Base-by-base conservation (phyloP, 2,329 filamentous ascomycete genomes). In the Blumeriella jaapii region DNA sequence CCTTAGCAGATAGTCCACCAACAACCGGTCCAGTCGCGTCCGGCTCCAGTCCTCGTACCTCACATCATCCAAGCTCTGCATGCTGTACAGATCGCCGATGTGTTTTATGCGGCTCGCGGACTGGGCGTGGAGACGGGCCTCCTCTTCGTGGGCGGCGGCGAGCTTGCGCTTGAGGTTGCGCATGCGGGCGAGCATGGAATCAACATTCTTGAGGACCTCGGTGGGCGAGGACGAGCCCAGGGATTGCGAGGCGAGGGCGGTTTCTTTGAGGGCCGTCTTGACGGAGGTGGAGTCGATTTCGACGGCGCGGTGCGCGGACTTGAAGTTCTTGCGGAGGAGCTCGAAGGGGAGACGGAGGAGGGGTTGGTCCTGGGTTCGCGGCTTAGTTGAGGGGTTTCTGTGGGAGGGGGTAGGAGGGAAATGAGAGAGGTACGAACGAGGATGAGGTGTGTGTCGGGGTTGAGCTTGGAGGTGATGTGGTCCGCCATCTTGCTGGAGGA, bases 1-100 rank as follows among this genome's bases (percentile, higher is more conserved):
- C 6, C 91, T 72, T 31, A 96, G 63, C 47, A 98, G 68, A 58
- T 95, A 93, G 55, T 98, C 91, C n/a, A 93, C 82, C 30, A 98
- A 61, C 39, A 96, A 62, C 12, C 91, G 69, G 59, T 94, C 82
- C 28, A 98, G 66, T 14, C 91, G 69, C 24, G 74, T 74, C 36
- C 83, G 74, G 41, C 81, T 84, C 91, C 91, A 98, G 38, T 73
- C 67, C 54, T 96, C 89, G 61, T 96, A 98, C 54, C 85, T 85
- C 49, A 93, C 85, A 56, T 98, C 91, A 34, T 85, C 82, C 42
- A 95, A 67, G 41, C 75, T 82, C 38, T 80, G 72, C 50, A 96
- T 83, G 28, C 70, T 61, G 57, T 91, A 84, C 4, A 98, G 67
- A 48, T 86, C 76, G 47, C 83, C 73, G 20, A 98, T 65, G 60